phyloP scores from a whole-genome alignment of 1,284 basidiomycete genomes.

The Rhodotorula sp. region DNA sequence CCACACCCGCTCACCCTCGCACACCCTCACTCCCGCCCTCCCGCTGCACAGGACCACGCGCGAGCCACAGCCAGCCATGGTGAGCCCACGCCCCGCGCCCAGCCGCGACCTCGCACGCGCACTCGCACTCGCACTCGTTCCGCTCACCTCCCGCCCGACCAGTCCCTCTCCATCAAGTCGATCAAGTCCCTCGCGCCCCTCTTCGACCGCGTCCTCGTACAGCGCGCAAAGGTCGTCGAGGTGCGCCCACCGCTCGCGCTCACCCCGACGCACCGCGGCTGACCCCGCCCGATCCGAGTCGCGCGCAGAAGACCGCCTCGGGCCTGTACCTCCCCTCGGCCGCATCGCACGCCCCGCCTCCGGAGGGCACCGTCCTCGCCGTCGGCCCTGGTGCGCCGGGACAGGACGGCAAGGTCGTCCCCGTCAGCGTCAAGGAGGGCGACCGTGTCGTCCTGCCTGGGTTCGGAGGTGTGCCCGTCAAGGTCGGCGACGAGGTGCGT shows the following conservation, averaged over 20 bases:
- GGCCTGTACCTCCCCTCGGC: slow-evolving; percentile 93
- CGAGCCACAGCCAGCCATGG: background rate
- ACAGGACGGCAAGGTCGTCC: slow-evolving; percentile 77
- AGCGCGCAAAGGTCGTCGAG: slow-evolving; percentile 83
- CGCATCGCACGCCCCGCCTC: slow-evolving; percentile 75
- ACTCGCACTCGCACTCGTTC: background rate
- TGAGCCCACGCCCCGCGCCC: background rate
- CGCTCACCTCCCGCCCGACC: too few relatives aligned
- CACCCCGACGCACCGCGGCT: background rate
- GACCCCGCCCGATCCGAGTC: too few relatives aligned
- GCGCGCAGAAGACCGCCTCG: slow-evolving; percentile 78
- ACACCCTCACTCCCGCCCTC: background rate
- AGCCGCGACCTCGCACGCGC: too few relatives aligned
- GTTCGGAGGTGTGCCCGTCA: slow-evolving; percentile 94
- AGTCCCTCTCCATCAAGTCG: slow-evolving; percentile 77
- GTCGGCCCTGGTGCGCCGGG: slow-evolving; percentile 87
- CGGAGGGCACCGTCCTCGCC: slow-evolving; percentile 94
- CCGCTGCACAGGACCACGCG: background rate
- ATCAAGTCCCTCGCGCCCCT: slow-evolving; percentile 90
- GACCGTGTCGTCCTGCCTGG: slow-evolving; percentile 91
- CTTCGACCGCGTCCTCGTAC: slow-evolving; percentile 93
- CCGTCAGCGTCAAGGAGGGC: slow-evolving; percentile 77
- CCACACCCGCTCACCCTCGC: background rate
- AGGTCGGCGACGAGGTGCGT: slow-evolving; percentile 92
- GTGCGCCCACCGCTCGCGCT: slow-evolving; percentile 18